Evolutionary conservation across 1,284 basidiomycete genomes (phyloP), one percentile per base, ranked within the genome.

Genomic region (Cutaneotrichosporon spelunceum): DNA sequence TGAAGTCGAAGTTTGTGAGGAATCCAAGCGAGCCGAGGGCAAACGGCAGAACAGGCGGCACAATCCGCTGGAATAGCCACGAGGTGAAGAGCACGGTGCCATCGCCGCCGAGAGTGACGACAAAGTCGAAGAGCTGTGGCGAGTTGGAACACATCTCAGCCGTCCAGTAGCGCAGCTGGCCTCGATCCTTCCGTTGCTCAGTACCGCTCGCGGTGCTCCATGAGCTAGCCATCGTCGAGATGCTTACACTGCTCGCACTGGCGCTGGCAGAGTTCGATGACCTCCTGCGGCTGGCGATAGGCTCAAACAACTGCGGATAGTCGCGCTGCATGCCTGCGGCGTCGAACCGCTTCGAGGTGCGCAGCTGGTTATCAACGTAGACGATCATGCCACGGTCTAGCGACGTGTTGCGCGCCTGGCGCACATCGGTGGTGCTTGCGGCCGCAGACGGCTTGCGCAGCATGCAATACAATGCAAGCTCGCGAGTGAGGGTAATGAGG

Each of bases 21-120:
- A 99, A 99, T 13, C 96, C 96, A 24, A 99, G 86, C 10, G 95
- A 99, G 48, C 96, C 96, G n/a, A 99, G 85, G 0, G 96, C 93
- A 77, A 99, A 99, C 0, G 96, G 89, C 27, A 99, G 86, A 42
- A 99, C 93, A 6, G 96, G 96, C 13, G 96, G 96, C 13, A 99
- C 96, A 72, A 98, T 93, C 66, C 88, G 87, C 76, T 99, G 96
- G 83, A 99, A 99, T 36, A 99, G 83, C 96, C 96, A 99, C 4
- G 96, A 99, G 6, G 96, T 97, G 81, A 98, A 99, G 23, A 99
- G 85, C 1, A 99, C 95, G 0, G 96, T 99, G 13, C 96, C 96
- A 76, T 99, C 96, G 19, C 96, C 96, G 50, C 96, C 96, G 63
- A 96, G 88, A 89, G 96, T 99, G 56, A 99, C 84, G 63, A 99